Conservation (phyloP, 2,329 filamentous ascomycete species). For the Colletotrichum gigasporum region DNA sequence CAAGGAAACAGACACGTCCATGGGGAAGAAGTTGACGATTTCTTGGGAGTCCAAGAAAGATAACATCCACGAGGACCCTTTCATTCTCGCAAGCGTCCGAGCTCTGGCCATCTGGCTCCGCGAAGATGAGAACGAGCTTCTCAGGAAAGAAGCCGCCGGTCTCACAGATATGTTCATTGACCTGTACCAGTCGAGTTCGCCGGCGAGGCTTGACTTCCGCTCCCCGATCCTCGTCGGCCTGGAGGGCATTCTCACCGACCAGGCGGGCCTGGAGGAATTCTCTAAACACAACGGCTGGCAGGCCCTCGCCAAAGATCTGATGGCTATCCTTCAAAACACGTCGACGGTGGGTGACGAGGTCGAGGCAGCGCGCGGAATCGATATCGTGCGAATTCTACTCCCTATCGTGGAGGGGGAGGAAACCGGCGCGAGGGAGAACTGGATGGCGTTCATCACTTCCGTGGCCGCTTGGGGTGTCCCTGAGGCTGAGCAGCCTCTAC, state of each 20-base stretch:
- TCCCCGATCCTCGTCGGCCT: constrained; percentile 67
- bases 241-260: constrained; percentile 61
- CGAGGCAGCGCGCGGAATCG: constrained; percentile 58
- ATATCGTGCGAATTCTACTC: constrained; percentile 65
- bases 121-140: constrained; percentile 70
- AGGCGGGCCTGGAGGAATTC: constrained; percentile 58
- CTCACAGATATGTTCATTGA: constrained; percentile 72
- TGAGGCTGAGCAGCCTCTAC: constrained; percentile 34
- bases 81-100: constrained; percentile 67
- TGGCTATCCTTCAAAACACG: constrained; percentile 49
- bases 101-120: constrained; percentile 73
- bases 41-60: constrained; percentile 67
- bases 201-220: constrained; percentile 60
- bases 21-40: constrained; percentile 57
- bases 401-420: constrained; percentile 58
- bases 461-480: constrained; percentile 59
- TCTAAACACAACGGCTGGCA: constrained; percentile 64
- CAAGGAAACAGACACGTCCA: constrained; percentile 52
- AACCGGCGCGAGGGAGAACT: constrained; percentile 58
- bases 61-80: constrained; percentile 61
- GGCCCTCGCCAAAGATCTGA: constrained; percentile 60
- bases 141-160: constrained; percentile 66
- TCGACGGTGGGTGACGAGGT: constrained; percentile 37
- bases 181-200: constrained; percentile 58
- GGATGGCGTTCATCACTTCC: constrained; percentile 64